Percentiles rank a stretch among this genome's conserved stretches.
These are phyloP conservation scores for Pleurotus giganteus DNA, from an alignment of 768 basidiomycete species.

Conservation along the genomic window DNA sequence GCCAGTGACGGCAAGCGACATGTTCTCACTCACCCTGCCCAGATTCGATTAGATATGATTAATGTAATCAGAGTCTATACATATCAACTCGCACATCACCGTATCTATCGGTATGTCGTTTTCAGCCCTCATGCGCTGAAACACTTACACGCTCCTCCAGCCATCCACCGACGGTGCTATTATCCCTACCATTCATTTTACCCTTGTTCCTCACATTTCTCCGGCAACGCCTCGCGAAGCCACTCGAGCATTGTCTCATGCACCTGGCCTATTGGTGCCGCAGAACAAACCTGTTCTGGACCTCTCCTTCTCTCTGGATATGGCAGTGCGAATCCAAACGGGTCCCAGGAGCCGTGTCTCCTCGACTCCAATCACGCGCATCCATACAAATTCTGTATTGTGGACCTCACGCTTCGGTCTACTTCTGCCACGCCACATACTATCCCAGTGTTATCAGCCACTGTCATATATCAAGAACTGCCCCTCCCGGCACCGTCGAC, in stretches of 20 bases:
- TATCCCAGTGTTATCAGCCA: neutral
- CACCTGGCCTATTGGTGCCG: no score
- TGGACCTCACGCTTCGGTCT: neutral
- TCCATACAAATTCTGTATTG: neutral
- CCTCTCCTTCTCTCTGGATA: no score
- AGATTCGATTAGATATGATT: constrained; percentile 26
- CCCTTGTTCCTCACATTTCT: no score
- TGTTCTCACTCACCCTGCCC: constrained; percentile 40
- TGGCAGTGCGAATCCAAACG: no score
- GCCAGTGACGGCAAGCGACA: constrained; percentile 2
- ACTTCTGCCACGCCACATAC: neutral
- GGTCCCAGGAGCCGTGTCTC: no score
- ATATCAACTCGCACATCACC: constrained; percentile 21
- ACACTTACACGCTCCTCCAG: constrained; percentile 6
- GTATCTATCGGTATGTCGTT: constrained; percentile 26
- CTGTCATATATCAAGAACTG: neutral
- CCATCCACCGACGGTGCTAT: neutral
- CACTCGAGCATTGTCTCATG: no score
- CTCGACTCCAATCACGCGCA: no score
- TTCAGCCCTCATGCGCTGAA: constrained; percentile 12
- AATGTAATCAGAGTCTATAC: constrained; percentile 15
- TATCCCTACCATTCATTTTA: no score
- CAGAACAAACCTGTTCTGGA: no score
- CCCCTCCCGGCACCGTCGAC: neutral
- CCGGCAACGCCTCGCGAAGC: no score